Conservation (phyloP, 345 rosid genomes). For the Arabidopsis suecica region DNA sequence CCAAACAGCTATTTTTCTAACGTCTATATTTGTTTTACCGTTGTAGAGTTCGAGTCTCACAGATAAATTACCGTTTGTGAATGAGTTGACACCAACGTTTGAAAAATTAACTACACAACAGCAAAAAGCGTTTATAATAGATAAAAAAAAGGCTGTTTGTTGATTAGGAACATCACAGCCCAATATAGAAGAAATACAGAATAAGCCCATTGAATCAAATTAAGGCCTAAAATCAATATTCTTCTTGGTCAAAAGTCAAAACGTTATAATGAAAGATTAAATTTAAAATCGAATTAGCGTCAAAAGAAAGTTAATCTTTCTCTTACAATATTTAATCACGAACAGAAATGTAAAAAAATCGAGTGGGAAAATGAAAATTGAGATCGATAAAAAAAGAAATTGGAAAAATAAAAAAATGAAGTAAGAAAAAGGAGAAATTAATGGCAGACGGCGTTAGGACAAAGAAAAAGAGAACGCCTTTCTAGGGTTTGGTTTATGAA, state of each 20-base stretch:
- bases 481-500: constrained; percentile 15
- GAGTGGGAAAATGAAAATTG: neutral
- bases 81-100: neutral
- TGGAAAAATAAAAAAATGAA: neutral
- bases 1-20: neutral
- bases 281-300: neutral
- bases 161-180: neutral
- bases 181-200: neutral
- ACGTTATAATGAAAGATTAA: too few relatives aligned
- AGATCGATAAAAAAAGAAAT: neutral
- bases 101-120: neutral
- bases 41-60: too few relatives aligned
- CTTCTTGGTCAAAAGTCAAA: too few relatives aligned
- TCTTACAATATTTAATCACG: neutral
- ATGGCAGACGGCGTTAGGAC: constrained; percentile 15
- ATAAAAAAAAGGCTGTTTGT: too few relatives aligned
- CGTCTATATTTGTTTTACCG: neutral
- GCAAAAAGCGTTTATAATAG: neutral
- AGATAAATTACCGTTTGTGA: neutral
- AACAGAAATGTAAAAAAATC: neutral
- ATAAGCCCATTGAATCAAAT: neutral
- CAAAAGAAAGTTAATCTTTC: neutral
- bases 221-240: neutral
- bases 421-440: constrained; percentile 1
- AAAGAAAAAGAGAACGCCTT: constrained; percentile 2